Evolutionary conservation across 116 monocot species (phyloP), one percentile per base, ranked within the genome.

Genomic region (Dioscorea cayenensis): DNA sequence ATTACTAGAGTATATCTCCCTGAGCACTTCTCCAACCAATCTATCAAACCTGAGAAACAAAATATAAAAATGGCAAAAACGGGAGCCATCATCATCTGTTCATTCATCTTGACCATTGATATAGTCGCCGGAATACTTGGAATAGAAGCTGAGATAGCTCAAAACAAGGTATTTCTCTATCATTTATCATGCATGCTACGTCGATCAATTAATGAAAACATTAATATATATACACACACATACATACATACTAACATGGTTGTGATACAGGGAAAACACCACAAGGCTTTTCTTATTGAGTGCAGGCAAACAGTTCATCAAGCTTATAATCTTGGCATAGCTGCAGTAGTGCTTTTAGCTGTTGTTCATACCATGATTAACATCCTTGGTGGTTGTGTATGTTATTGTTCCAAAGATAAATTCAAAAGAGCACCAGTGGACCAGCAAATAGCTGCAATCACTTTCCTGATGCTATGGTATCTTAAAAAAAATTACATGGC

Each of bases 381-480:
- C 36, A 52, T 89, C 65, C 76, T 92, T 0, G 95, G 95, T 10
- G 95, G 92, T 0, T 95, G 92, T 77, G 63, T 67, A 2, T 92
- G 92, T 51, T 73, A 85, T 38, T 83, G 83, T 65, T 89, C 92
- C n/a, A 73, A 22, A 48, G 77, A 76, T 0, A 80, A 75, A 18
- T 77, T 79, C 18, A 22, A 14, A 5, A 79, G 52, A 14, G 78
- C 95, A 6, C 80, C 76, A 3, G 28, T 83, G 5, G 85, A 76
- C 79, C 82, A 68, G 77, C 75, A 76, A 66, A 65, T 89, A 74
- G 84, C 87, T 10, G 65, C 80, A 21, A 83, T 64, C 25, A 62
- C 85, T 14, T 60, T 95, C 1, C 21, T 87, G 27, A 36, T 95
- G 19, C 85, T 89, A 72, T 95, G 95, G 95, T 95, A 83, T 55